Base-by-base conservation (phyloP, 139 green algal species). In the Pleodorina starrii region DNA sequence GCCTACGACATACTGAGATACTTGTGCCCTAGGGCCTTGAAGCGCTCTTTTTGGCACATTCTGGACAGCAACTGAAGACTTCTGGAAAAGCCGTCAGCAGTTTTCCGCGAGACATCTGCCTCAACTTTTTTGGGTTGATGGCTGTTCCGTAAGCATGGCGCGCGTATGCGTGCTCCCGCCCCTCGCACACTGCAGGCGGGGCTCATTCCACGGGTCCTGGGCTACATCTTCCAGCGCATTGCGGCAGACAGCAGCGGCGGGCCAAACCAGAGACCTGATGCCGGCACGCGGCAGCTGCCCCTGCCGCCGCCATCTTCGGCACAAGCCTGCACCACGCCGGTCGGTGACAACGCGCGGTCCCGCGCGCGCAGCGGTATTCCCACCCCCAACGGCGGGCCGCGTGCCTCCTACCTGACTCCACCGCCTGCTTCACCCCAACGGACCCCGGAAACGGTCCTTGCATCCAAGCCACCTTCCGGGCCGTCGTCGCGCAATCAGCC, bases 171-270 rank as follows among this genome's bases (percentile, higher is more conserved):
- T n/a, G n/a, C n/a, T n/a, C n/a, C n/a, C n/a, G n/a, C n/a, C n/a
- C n/a, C n/a, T n/a, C n/a, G n/a, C 40, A 35, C 40, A 59, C 50
- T 46, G 17, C 63, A 93, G 43, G 89, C 93, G 7, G 96, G 96
- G 19, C 87, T 98, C 51, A 96, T 93, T 16, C 94, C 94, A 23
- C 89, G 96, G 0, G 86, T 97, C 27, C 96, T 98, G 60, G 83
- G 96, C 76, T 78, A 97, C 77, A 78, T 98, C 6, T 98, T 98
- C 72, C 38, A 73, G 2, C 89, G 88, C 7, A 95, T 98, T 35
- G 32, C 60, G 5, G 27, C 57, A 0, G 72, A 80, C 23, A 54
- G 72, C 40, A 19, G 42, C 27, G 40, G 72, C 54, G 9, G 54
- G 54, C 54, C 54, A 48, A 36, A 66, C 25, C 57, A 27, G 38